phyloP scores from a whole-genome alignment of 257 asterid genomes.

The Solanum appendiculatum region DNA sequence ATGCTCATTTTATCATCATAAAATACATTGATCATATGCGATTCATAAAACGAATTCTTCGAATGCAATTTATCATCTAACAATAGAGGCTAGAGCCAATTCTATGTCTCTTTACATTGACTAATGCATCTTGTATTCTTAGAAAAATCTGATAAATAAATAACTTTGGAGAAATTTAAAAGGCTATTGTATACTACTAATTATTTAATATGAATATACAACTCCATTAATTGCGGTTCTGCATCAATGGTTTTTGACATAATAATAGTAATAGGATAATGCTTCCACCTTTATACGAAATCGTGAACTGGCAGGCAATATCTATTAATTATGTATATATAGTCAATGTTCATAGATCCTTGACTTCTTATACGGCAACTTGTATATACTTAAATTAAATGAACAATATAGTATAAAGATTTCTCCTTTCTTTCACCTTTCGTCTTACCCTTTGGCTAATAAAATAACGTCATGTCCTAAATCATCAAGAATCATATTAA shows the following conservation, averaged over 20 bases:
- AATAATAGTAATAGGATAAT: background rate
- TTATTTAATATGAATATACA: background rate
- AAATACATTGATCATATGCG: too few relatives aligned
- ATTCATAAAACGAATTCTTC: too few relatives aligned
- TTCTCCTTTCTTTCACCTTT: background rate
- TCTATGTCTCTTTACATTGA: background rate
- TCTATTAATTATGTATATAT: background rate
- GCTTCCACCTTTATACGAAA: background rate
- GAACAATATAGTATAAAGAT: background rate
- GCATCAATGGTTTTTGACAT: background rate
- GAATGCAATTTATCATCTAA: too few relatives aligned
- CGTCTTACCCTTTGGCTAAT: background rate
- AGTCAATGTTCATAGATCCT: background rate
- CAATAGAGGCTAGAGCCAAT: too few relatives aligned
- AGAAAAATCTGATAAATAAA: background rate
- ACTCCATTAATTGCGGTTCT: background rate
- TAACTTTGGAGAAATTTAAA: background rate
- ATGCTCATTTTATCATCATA: too few relatives aligned
- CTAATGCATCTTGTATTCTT: background rate
- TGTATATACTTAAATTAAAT: background rate
- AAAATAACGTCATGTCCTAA: background rate
- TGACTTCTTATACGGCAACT: background rate
- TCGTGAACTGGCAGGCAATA: background rate
- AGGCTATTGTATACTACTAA: background rate
- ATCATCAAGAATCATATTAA: background rate